Percentiles rank a stretch among this genome's conserved stretches.
These are phyloP conservation scores for Cladorrhinum samala DNA, from an alignment of 495 filamentous ascomycete species.

Conservation along the genomic window DNA sequence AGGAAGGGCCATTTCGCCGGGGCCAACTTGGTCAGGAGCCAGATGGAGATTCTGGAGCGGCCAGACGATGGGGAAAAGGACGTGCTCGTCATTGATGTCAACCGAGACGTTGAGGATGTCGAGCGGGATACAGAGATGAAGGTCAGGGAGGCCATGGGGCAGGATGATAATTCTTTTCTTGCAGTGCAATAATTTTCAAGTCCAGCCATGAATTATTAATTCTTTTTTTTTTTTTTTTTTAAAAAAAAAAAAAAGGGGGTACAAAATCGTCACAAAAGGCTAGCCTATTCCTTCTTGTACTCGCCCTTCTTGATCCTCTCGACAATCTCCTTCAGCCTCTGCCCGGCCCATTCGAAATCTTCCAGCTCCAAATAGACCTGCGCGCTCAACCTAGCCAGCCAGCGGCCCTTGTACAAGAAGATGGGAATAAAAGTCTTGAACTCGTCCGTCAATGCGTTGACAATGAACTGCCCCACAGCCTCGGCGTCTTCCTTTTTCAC, in stretches of 20 bases:
- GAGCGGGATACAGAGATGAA: conserved; percentile 7
- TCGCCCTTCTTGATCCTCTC: conserved; percentile 52
- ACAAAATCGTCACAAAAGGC: neutral
- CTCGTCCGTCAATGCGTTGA: conserved; percentile 47
- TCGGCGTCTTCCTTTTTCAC: conserved; percentile 30
- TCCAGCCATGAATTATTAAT: too few species aligned
- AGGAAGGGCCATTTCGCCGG: conserved; percentile 19
- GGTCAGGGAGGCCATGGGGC: conserved; percentile 15
- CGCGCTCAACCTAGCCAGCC: conserved; percentile 69
- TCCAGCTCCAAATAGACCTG: conserved; percentile 72
- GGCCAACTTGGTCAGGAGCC: conserved; percentile 12
- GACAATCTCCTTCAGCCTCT: conserved; percentile 55
- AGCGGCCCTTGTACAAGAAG: conserved; percentile 49
- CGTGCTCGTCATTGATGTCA: conserved; percentile 14
- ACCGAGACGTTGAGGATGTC: conserved; percentile 6
- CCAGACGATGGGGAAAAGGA: conserved; percentile 15
- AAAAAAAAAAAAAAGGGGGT: too few species aligned
- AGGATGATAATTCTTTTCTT: conserved; percentile 14
- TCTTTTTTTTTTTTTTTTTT: too few species aligned
- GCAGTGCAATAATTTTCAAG: neutral
- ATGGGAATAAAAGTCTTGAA: conserved; percentile 66
- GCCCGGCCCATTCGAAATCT: conserved; percentile 70
- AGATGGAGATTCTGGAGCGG: conserved; percentile 18
- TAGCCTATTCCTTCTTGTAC: conserved; percentile 27
- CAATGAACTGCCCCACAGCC: conserved; percentile 50